Evolutionary conservation across 169 alveolate species (phyloP), one percentile per base, ranked within the genome.

Genomic region (Perkinsus marinus): DNA sequence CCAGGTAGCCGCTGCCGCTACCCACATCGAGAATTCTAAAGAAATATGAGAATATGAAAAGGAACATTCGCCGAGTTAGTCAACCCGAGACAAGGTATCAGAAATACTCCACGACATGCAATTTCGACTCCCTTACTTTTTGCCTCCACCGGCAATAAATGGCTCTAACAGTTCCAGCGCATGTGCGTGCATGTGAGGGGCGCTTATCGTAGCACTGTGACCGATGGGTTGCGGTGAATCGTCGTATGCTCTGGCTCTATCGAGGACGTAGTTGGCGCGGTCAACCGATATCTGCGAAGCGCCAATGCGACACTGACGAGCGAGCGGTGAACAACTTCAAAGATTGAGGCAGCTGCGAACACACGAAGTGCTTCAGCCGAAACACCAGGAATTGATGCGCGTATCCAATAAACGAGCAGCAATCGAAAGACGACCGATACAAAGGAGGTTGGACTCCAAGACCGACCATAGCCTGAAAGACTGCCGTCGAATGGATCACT

Each of bases 171-270:
- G 91, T 90, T 93, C 97, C 47, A 96, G 92, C 34, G 97, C 97
- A 68, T 91, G 92, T 3, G 97, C 97, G 89, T 97, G 98, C 97
- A 97, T 96, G 93, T 96, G 98, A 39, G 98, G 98, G 22, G 98
- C 98, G 22, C 97, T 96, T 22, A 97, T 97, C 9, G 97, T 95
- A 6, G 96, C 98, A 68, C 93, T 57, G 79, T 57, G 79, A 30
- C 79, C 79, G 79, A 57, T 92, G 37, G 46, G 68, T 90, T 93
- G 92, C 30, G 97, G 96, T 10, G 90, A 26, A 89, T 96, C 95
- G 37, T 13, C 91, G 92, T 96, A 96, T 13, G 94, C 92, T 39
- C 91, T 39, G 0, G 69, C 38, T 9, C 91, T 79, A 30, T 92
- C 92, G 38, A 90, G 38, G 39, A 92, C 94, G 68, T 89, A 93